Base-by-base conservation (phyloP, 352 stramenopile genomes). In the Pythium dissotocum region DNA sequence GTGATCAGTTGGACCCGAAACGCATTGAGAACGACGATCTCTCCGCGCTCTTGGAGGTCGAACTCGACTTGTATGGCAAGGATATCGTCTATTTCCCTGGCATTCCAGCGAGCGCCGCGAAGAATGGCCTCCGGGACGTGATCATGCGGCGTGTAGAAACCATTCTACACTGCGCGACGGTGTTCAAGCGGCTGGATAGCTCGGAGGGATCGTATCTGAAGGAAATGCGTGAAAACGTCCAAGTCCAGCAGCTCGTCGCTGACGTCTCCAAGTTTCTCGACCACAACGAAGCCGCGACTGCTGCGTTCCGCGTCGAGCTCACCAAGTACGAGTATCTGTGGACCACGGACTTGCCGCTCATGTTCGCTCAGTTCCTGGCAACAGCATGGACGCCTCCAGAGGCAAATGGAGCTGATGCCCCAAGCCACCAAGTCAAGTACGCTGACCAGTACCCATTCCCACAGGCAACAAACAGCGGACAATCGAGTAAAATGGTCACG, bases 261-360 rank as follows among this genome's bases (percentile, higher is more conserved):
- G 81, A 94, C 36, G 89, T 98, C 38, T 90, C 88, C 58, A 77
- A 77, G 28, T 93, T 92, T 52, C 72, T 98, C 0, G 81, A 96
- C 52, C 70, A 82, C 8, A 97, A 95, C 40, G 89, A 97, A 56
- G 72, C 72, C 7, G 77, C 80, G 6, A 89, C 83, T 16, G 63
- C 75, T 4, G 76, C 83, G 2, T 94, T 86, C 51, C 82, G 87
- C 21, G 48, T 72, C 7, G 82, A 93, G 21, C 79, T 97, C n/a
- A 82, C 75, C 10, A 96, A 96, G 64, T 98, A 97, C 67, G 88
- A 97, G 54, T 98, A 98, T 71, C 65, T 98, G 10, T 98, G 91
- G 91, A 94, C 81, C 12, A 97, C 92, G 2, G 91, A 98, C 53
- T 70, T 98, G 32, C 72, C 94, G 13, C 76, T 88, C 26, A 96